phyloP scores from a whole-genome alignment of 164 flowering plant genomes.

The Cinnamomum micranthum region DNA sequence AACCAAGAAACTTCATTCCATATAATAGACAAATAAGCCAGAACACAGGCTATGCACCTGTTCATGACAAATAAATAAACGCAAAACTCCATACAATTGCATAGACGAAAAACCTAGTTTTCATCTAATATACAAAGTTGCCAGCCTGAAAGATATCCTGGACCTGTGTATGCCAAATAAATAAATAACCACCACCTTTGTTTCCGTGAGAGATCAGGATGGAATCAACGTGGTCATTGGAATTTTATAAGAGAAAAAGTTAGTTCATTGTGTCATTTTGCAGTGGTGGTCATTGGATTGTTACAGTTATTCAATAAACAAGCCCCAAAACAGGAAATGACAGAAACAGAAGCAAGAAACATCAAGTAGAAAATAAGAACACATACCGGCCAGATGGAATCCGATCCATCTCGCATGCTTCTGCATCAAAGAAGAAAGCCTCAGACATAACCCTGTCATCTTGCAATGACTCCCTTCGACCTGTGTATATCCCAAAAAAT shows the following conservation, averaged over 20 bases:
- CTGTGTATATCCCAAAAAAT: conserved; percentile 24
- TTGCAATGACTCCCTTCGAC: conserved; percentile 46
- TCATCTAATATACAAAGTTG: not conserved
- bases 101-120: not conserved
- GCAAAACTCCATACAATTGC: no score
- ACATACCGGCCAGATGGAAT: conserved; percentile 58
- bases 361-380: conserved; percentile 3
- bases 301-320: not conserved
- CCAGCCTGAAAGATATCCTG: not conserved
- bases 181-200: not conserved
- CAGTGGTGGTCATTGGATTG: not conserved
- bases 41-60: not conserved
- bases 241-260: no score
- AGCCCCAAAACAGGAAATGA: not conserved
- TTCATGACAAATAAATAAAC: not conserved
- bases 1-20: not conserved
- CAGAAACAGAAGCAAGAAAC: not conserved
- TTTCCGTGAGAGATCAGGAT: not conserved
- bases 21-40: not conserved
- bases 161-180: not conserved
- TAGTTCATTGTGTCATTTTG: not conserved
- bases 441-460: conserved; percentile 32
- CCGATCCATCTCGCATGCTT: conserved; percentile 53
- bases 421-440: conserved; percentile 54
- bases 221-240: not conserved